These are phyloP conservation scores for Claviceps pazoutovae DNA, from an alignment of 2,329 filamentous ascomycete genomes.

Conservation along the genomic window DNA sequence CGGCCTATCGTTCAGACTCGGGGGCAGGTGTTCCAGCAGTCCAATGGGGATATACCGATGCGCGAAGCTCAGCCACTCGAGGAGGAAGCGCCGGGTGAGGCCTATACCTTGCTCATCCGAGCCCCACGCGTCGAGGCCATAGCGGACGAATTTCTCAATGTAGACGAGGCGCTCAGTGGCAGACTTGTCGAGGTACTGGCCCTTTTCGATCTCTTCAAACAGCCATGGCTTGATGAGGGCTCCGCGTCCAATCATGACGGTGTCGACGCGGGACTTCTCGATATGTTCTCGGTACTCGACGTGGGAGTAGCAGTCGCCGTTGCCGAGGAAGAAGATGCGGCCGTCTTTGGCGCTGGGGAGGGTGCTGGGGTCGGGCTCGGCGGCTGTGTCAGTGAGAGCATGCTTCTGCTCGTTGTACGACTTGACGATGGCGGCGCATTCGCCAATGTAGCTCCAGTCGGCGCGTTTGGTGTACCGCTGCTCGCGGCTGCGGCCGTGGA, in stretches of 20 bases:
- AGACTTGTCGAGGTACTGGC: constrained; percentile 92
- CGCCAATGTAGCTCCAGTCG: constrained; percentile 91
- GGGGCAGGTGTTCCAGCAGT: constrained; percentile 75
- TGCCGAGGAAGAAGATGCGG: constrained; percentile 83
- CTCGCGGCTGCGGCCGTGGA: constrained; percentile 86
- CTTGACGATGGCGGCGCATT: constrained; percentile 75
- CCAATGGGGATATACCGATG: constrained; percentile 86
- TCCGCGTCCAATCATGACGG: constrained; percentile 94
- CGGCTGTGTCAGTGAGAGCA: constrained; percentile 57
- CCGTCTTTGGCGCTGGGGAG: constrained; percentile 51
- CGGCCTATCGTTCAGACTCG: constrained; percentile 76
- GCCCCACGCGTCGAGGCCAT: constrained; percentile 89
- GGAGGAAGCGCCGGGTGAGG: constrained; percentile 77
- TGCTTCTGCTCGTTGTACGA: constrained; percentile 58
- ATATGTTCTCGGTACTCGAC: constrained; percentile 72
- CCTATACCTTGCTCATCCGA: constrained; percentile 89
- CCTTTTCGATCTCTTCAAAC: constrained; percentile 86
- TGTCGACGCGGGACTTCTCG: constrained; percentile 66
- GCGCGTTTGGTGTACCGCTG: constrained; percentile 84
- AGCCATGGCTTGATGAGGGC: constrained; percentile 97
- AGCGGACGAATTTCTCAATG: constrained; percentile 78
- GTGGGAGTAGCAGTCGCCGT: constrained; percentile 93
- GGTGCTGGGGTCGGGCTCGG: constrained; percentile 62
- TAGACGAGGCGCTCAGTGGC: constrained; percentile 73
- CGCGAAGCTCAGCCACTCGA: constrained; percentile 92